Evolutionary conservation across 2,329 filamentous ascomycete species (phyloP).

Genomic region (Incumbomyces lentus): DNA sequence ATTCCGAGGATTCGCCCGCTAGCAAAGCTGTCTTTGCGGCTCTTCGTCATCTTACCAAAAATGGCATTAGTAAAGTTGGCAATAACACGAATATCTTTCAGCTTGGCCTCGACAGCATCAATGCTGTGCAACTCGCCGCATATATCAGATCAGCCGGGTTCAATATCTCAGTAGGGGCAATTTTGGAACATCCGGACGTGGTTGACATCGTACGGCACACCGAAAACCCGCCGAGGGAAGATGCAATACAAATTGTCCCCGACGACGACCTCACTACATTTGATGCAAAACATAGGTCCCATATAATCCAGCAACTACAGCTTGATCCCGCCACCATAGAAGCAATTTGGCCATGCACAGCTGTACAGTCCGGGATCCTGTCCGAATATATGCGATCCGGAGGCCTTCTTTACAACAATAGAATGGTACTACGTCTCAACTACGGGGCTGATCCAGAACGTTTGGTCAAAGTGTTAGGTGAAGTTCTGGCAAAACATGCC

Average conservation of each 20-base stretch:
- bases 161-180: constrained; percentile 56
- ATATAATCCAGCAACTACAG: neutral
- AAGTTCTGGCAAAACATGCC: constrained; percentile 46
- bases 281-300: constrained; percentile 31
- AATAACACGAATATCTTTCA: constrained; percentile 62
- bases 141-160: constrained; percentile 52
- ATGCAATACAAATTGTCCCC: neutral
- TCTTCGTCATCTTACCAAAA: neutral
- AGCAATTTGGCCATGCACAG: constrained; percentile 63
- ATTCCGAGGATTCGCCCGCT: too few relatives aligned
- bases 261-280: constrained; percentile 43
- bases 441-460: constrained; percentile 27
- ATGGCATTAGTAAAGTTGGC: too few relatives aligned
- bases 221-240: neutral
- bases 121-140: constrained; percentile 65
- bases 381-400: constrained; percentile 59
- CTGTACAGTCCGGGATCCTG: constrained; percentile 69
- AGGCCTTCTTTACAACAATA: constrained; percentile 66
- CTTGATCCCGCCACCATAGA: constrained; percentile 33
- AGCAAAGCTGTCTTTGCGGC: neutral
- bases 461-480: constrained; percentile 51
- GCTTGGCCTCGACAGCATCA: constrained; percentile 87
- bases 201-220: constrained; percentile 15
- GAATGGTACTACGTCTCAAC: constrained; percentile 46
- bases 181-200: constrained; percentile 48